A percentile compares a stretch with the other conserved stretches of the same genome.
Conservation (phyloP, 169 alveolate species). For the Haemoproteus tartakovskyi region DNA sequence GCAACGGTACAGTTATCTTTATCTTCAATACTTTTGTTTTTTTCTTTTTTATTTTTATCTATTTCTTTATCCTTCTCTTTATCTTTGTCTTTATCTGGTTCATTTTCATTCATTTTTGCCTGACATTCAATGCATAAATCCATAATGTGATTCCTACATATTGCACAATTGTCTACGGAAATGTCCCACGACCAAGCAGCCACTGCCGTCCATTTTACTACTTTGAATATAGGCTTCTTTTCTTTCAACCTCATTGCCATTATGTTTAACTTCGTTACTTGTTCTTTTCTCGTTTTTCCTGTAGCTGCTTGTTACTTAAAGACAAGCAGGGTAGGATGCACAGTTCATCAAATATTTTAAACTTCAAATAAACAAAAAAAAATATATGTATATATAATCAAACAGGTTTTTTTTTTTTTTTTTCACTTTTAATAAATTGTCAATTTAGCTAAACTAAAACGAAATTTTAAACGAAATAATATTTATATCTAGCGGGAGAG, state of each 20-base stretch:
- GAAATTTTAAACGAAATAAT: too few relatives aligned
- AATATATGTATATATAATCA: background rate
- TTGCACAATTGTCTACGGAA: constrained; percentile 98
- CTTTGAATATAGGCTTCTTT: constrained; percentile 75
- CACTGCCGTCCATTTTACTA: constrained; percentile 96
- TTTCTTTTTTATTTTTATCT: too few relatives aligned
- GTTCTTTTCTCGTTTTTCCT: background rate
- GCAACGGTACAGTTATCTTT: constrained; percentile 96
- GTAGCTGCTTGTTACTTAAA: background rate
- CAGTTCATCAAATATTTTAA: background rate
- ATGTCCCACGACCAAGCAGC: constrained; percentile 99
- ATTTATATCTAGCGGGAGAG: too few relatives aligned
- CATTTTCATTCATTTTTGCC: constrained; percentile 83
- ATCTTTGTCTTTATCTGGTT: too few relatives aligned
- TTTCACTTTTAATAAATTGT: too few relatives aligned
- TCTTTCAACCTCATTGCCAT: constrained; percentile 33
- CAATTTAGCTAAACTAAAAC: too few relatives aligned
- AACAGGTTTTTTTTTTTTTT: too few relatives aligned
- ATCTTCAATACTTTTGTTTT: constrained; percentile 68
- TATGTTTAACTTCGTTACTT: constrained; percentile 9
- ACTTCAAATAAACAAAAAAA: background rate
- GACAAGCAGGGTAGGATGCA: background rate
- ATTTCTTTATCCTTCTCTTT: too few relatives aligned
- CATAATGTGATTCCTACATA: constrained; percentile 97
- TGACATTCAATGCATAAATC: constrained; percentile 97